Evolutionary conservation across 1,284 basidiomycete species (phyloP).

Genomic region (Leccinum proximum): DNA sequence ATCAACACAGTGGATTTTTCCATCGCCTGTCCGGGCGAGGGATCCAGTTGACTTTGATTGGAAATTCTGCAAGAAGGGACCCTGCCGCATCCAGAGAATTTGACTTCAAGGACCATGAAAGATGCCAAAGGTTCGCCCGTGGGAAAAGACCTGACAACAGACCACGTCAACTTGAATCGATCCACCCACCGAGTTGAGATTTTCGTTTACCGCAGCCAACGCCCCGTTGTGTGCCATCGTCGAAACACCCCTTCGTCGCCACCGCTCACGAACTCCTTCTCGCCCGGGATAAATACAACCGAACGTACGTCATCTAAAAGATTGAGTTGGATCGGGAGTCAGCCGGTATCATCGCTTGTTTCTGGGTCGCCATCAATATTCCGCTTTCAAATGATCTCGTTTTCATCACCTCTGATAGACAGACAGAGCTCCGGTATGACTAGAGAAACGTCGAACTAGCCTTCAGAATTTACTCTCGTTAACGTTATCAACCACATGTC

Average conservation of each 20-base stretch:
- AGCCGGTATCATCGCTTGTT: not conserved
- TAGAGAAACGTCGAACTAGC: not conserved
- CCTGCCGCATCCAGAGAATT: too few species aligned
- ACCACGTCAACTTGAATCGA: too few species aligned
- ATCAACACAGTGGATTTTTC: too few species aligned
- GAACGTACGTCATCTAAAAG: not conserved
- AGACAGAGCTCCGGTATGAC: not conserved
- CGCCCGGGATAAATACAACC: not conserved
- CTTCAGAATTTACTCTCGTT: not conserved
- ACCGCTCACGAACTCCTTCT: not conserved
- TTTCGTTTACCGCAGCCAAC: too few species aligned
- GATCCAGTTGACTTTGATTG: too few species aligned
- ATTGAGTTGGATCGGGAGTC: not conserved
- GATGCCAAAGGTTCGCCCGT: too few species aligned
- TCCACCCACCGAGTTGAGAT: too few species aligned
- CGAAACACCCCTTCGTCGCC: not conserved
- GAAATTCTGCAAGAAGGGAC: too few species aligned
- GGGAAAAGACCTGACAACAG: too few species aligned
- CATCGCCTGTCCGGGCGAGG: too few species aligned
- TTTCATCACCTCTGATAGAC: not conserved
- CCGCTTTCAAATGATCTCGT: not conserved
- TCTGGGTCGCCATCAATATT: not conserved
- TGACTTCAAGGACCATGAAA: too few species aligned
- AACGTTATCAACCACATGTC: not conserved
- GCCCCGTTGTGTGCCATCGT: too few species aligned